These are phyloP conservation scores for Catenaria anguillulae DNA, from an alignment of 371 early-diverging fungal genomes.

Conservation along the genomic window DNA sequence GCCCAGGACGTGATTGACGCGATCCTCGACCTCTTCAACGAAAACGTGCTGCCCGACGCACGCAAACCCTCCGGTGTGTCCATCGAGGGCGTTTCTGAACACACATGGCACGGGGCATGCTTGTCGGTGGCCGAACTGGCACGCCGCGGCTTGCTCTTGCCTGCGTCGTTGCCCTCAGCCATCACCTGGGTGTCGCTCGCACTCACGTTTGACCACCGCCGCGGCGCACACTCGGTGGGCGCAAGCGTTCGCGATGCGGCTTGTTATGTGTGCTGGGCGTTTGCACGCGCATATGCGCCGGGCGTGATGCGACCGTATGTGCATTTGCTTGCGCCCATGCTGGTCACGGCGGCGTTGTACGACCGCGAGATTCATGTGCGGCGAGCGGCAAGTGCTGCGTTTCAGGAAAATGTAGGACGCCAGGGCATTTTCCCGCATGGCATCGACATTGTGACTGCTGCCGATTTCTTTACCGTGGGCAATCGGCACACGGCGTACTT, in stretches of 20 bases:
- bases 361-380: conserved; percentile 90
- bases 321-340: conserved; percentile 42
- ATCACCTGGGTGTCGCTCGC: conserved; percentile 54
- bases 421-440: conserved; percentile 83
- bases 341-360: conserved; percentile 65
- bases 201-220: conserved; percentile 68
- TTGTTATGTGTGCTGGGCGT: conserved; percentile 93
- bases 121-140: conserved; percentile 85
- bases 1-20: conserved; percentile 66
- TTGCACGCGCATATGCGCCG: conserved; percentile 80
- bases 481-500: conserved; percentile 57
- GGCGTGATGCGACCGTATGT: conserved; percentile 44
- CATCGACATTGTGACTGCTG: conserved; percentile 73
- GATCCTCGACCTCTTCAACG: conserved; percentile 54
- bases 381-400: conserved; percentile 89
- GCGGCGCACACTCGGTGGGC: conserved; percentile 78
- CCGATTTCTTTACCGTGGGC: conserved; percentile 84
- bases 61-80: conserved; percentile 23
- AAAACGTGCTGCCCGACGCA: conserved; percentile 33
- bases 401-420: conserved; percentile 93
- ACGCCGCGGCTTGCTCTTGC: conserved; percentile 64
- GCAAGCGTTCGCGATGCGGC: conserved; percentile 91
- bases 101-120: conserved; percentile 88
- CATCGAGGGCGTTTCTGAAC: conserved; percentile 67
- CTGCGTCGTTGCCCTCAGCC: conserved; percentile 43